These are phyloP conservation scores for Fusarium sp. DNA, from an alignment of 2,329 filamentous ascomycete genomes.

Conservation along the genomic window DNA sequence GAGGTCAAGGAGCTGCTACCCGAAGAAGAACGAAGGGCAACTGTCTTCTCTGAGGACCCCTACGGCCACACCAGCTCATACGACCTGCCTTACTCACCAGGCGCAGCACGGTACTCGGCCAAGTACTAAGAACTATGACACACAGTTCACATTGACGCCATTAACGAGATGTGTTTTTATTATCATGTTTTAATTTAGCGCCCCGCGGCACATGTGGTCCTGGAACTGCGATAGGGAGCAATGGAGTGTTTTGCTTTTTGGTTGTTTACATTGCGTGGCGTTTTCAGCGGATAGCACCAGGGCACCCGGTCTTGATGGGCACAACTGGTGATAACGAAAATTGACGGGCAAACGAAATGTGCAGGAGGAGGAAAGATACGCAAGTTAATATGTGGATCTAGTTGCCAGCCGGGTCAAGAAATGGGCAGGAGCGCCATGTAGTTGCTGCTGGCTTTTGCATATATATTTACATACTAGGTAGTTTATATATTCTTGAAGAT, in stretches of 20 bases:
- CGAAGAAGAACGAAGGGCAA: slow-evolving; percentile 82
- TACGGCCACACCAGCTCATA: slow-evolving; percentile 69
- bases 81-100: slow-evolving; percentile 65
- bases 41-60: slow-evolving; percentile 78
- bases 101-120: slow-evolving; percentile 59
- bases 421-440: slow-evolving; percentile 14
- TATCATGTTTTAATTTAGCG: slow-evolving; percentile 31
- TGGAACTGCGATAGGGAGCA: slow-evolving; percentile 10
- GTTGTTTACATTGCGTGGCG: slow-evolving; percentile 43
- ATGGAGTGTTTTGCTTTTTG: slow-evolving; percentile 26
- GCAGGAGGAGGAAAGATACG: slow-evolving; percentile 16
- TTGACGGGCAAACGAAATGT: slow-evolving; percentile 17
- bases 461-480: slow-evolving; percentile 40
- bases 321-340: slow-evolving; percentile 25
- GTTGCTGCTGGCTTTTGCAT: slow-evolving; percentile 27
- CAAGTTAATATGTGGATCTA: slow-evolving; percentile 32
- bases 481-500: slow-evolving; percentile 29
- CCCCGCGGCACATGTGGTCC: slow-evolving; percentile 24
- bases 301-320: slow-evolving; percentile 12
- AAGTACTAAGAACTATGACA: slow-evolving; percentile 57
- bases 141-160: slow-evolving; percentile 22
- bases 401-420: slow-evolving; percentile 4
- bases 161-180: slow-evolving; percentile 37
- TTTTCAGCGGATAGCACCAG: slow-evolving; percentile 37
- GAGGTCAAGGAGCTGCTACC: slow-evolving; percentile 93